A percentile compares a stretch with the other conserved stretches of the same genome.
phyloP scores from a whole-genome alignment of 2,329 filamentous ascomycete species.

The Leptographium galeiforme region DNA sequence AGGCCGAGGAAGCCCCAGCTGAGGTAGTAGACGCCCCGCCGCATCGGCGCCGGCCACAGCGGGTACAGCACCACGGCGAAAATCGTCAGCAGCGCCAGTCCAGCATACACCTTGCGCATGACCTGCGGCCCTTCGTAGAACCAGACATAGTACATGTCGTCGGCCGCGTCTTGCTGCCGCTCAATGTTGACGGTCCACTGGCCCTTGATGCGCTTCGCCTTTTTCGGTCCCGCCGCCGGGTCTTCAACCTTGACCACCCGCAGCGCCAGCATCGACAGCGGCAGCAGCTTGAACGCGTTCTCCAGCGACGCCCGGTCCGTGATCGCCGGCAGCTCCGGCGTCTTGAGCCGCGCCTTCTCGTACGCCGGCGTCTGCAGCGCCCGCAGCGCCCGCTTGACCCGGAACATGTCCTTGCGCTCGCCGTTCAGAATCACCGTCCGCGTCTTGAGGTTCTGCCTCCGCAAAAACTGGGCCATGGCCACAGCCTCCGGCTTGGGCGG shows the following conservation, averaged over 20 bases:
- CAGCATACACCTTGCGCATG: slow-evolving; percentile 86
- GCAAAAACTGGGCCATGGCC: slow-evolving; percentile 79
- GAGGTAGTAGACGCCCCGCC: slow-evolving; percentile 92
- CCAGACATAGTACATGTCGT: slow-evolving; percentile 93
- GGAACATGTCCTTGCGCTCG: slow-evolving; percentile 97
- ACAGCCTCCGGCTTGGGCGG: slow-evolving; percentile 82
- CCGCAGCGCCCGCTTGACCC: slow-evolving; percentile 91
- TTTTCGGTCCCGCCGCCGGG: slow-evolving; percentile 30
- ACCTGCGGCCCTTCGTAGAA: slow-evolving; percentile 88
- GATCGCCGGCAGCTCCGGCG: slow-evolving; percentile 75
- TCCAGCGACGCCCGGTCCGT: slow-evolving; percentile 80
- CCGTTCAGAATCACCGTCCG: slow-evolving; percentile 89
- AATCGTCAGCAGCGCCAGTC: slow-evolving; percentile 66
- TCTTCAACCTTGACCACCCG: slow-evolving; percentile 75
- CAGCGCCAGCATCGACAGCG: slow-evolving; percentile 84
- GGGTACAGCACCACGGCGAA: slow-evolving; percentile 90
- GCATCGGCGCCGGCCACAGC: slow-evolving; percentile 82
- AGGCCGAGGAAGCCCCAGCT: slow-evolving; percentile 87
- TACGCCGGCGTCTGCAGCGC: slow-evolving; percentile 83
- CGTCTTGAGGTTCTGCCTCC: slow-evolving; percentile 71
- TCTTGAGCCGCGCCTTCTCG: slow-evolving; percentile 78
- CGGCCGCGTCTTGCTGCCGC: slow-evolving; percentile 79
- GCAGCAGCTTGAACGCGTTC: slow-evolving; percentile 82
- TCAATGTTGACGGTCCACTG: slow-evolving; percentile 93
- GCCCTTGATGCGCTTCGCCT: slow-evolving; percentile 82